Base-by-base conservation (phyloP, 2,329 filamentous ascomycete species). In the Passalora sequoiae region DNA sequence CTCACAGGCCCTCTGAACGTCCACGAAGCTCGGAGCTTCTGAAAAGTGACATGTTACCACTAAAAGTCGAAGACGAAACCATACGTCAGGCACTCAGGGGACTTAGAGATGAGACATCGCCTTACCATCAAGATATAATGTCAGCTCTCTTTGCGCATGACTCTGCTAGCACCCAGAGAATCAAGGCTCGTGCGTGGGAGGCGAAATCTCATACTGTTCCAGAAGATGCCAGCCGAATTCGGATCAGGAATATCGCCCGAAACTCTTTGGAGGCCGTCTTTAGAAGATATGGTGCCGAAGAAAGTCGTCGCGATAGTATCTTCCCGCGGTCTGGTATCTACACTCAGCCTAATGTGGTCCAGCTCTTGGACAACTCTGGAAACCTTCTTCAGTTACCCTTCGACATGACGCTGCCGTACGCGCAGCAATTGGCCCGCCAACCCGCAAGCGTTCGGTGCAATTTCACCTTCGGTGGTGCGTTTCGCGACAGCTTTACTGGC, bases 361-460 rank as follows among this genome's bases (percentile, higher is more conserved):
- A 86, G 48, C 68, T 97, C 10, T 72, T 98, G 19, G 88, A 95
- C 62, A 74, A 81, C 1, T 86, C 83, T 49, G 92, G 91, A 2
- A 91, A 84, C n/a, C 73, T 96, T 1, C 73, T 97, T 6, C 92
- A 98, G 61, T 69, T 98, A n/a, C 92, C 92, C 0, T 96, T 87
- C 58, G 92, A 98, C 63, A 71, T 97, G 16, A 95, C 89, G 2
- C 74, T 97, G 51, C 89, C 91, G 1, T 83, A 94, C 62, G 92
- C 92, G 17, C 79, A 91, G 42, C 80, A 83, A 44, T 77, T 98
- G 40, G 89, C 91, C 4, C 83, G 86, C 50, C 77, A 82, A 33
- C 71, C 71, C 9, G 71, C 80, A 0, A 73, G 80, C 1, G 68
- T 87, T 4, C 79, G 86, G 53, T 85, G 87, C 53, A 86, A 86